A percentile compares a stretch with the other conserved stretches of the same genome.
Conservation (phyloP, 2,329 filamentous ascomycete species). For the Beauveria scarabaeidicola region DNA sequence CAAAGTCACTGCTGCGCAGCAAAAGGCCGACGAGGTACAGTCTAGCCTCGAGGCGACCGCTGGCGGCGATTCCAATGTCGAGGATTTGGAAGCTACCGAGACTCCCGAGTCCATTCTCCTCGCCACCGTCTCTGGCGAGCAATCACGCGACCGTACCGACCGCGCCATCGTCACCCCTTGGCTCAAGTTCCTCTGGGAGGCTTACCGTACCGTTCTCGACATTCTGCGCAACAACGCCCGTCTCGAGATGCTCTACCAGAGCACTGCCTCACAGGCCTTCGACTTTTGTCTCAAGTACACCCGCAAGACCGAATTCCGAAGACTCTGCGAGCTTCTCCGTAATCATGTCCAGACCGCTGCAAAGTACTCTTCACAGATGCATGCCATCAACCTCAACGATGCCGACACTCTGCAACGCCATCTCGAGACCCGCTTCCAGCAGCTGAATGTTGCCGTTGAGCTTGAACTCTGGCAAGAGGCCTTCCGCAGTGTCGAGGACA, state of each 20-base stretch:
- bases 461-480: slow-evolving; percentile 98
- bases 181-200: slow-evolving; percentile 99
- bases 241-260: slow-evolving; percentile 96
- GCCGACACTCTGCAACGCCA: slow-evolving; percentile 96
- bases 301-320: slow-evolving; percentile 97
- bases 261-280: slow-evolving; percentile 95
- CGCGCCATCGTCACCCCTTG: slow-evolving; percentile 96
- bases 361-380: slow-evolving; percentile 98
- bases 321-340: slow-evolving; percentile 92
- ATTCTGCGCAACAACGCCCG: slow-evolving; percentile 99
- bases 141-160: slow-evolving; percentile 94
- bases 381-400: slow-evolving; percentile 97
- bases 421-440: slow-evolving; percentile 95
- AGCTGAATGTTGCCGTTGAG: slow-evolving; percentile 95
- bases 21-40: slow-evolving; percentile 93
- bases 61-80: slow-evolving; percentile 57
- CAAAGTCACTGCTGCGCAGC: slow-evolving; percentile 92
- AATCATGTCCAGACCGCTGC: slow-evolving; percentile 98
- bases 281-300: slow-evolving; percentile 98
- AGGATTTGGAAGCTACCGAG: slow-evolving; percentile 93
- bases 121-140: slow-evolving; percentile 94
- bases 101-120: slow-evolving; percentile 97
- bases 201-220: slow-evolving; percentile 94
- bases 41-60: slow-evolving; percentile 68
- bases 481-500: slow-evolving; percentile 98